Evolutionary conservation across 2,329 filamentous ascomycete species (phyloP), one percentile per base, ranked within the genome.

Genomic region (Aspergillus uvarum): DNA sequence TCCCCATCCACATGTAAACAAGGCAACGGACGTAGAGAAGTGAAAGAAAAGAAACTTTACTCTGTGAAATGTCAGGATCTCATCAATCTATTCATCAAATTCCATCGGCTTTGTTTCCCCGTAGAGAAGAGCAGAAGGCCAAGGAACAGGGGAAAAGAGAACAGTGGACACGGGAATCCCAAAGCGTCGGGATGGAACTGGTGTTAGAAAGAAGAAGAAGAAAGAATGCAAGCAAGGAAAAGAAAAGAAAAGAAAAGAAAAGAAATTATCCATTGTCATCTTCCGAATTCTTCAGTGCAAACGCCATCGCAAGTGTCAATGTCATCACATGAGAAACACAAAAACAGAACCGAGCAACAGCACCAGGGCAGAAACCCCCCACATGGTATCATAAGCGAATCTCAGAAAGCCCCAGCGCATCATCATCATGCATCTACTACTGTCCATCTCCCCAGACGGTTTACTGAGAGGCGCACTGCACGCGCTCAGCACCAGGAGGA

Each of bases 381-480:
- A 63, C 66, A 71, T 69, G 70, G 73, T 72, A 74, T 75, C 73
- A 73, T 73, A 75, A 75, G 70, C 64, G 66, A 74, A 67, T 58
- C 68, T 70, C 68, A 68, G 72, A 60, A 72, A 57, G 63, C 67
- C 68, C 63, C 59, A 62, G 63, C 62, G 64, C 62, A 58, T 67
- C 64, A 64, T 61, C 61, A 59, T 61, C 61, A 64, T 59, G 32
- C 32, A 35, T 44, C 38, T 44, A n/a, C 6, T 44, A 44, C 16
- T 44, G 16, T 56, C 54, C 58, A 61, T 59, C 59, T 63, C 56
- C 44, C 32, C 31, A 51, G 59, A 54, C 7, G 48, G 64, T 69
- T 77, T 79, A 82, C 75, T 82, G 80, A 32, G 79, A 82, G 58
- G 80, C 80, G 66, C 80, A 82, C 69, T 82, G 80, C 70, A 82